Evolutionary conservation across 108 stramenopile genomes (phyloP).

Genomic region (Nitzschia inconspicua): DNA sequence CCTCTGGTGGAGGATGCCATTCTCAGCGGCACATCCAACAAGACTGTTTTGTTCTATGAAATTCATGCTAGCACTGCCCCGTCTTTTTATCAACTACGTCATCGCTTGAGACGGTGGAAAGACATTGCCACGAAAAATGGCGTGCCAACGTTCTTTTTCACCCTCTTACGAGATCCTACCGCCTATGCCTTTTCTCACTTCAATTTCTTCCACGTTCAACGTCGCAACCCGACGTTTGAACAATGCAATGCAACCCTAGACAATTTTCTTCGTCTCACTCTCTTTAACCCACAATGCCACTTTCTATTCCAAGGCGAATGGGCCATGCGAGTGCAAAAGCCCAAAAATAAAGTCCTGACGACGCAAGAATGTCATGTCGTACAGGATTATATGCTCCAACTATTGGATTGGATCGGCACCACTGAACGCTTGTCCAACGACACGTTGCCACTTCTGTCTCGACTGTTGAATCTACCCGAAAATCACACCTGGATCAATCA

Average conservation of each 20-base stretch:
- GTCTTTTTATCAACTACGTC: slow-evolving; percentile 18
- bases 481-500: neutral
- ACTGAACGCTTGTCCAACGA: slow-evolving; percentile 22
- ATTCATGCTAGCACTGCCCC: slow-evolving; percentile 30
- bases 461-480: slow-evolving; percentile 10
- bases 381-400: slow-evolving; percentile 2
- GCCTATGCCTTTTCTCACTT: slow-evolving; percentile 31
- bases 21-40: slow-evolving; percentile 1
- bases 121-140: slow-evolving; percentile 7
- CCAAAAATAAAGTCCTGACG: neutral
- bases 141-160: slow-evolving; percentile 32
- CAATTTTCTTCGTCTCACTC: slow-evolving; percentile 27
- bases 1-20: slow-evolving; percentile 21
- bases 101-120: slow-evolving; percentile 29
- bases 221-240: slow-evolving; percentile 29
- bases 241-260: slow-evolving; percentile 30
- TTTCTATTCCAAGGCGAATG: slow-evolving; percentile 28
- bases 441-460: slow-evolving; percentile 17
- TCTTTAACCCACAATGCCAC: slow-evolving; percentile 36
- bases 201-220: slow-evolving; percentile 29
- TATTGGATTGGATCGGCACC: slow-evolving; percentile 35
- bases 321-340: slow-evolving; percentile 20
- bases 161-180: slow-evolving; percentile 19
- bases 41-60: slow-evolving; percentile 25
- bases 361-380: slow-evolving; percentile 15